A percentile compares a stretch with the other conserved stretches of the same genome.
Conservation (phyloP, 306 rosid genomes). For the Betula pendula region DNA sequence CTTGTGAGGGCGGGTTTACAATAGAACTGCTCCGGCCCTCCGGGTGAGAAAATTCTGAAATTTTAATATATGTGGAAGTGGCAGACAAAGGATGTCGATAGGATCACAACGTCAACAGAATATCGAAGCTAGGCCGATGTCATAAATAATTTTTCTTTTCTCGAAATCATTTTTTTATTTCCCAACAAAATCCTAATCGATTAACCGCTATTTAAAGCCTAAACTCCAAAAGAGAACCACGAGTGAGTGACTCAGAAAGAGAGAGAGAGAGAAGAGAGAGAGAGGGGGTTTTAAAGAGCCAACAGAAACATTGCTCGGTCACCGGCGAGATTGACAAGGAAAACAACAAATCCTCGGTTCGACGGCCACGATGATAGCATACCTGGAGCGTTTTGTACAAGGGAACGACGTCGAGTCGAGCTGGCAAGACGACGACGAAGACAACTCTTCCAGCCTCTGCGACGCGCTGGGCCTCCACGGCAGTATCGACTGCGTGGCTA, state of each 20-base stretch:
- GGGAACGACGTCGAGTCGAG: constrained; percentile 70
- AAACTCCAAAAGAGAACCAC: neutral
- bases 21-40: neutral
- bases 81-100: constrained; percentile 58
- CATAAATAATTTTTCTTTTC: constrained; percentile 5
- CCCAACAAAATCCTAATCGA: neutral
- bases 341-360: neutral
- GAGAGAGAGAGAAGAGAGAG: constrained; percentile 6
- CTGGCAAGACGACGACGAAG: constrained; percentile 46
- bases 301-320: neutral
- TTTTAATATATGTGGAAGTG: constrained; percentile 36
- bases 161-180: neutral
- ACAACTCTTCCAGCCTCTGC: constrained; percentile 21
- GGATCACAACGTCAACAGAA: constrained; percentile 41
- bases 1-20: neutral
- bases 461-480: constrained; percentile 44
- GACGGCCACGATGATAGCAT: constrained; percentile 69
- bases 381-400: constrained; percentile 61
- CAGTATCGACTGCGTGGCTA: constrained; percentile 34
- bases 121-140: constrained; percentile 33
- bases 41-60: neutral
- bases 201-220: constrained; percentile 39
- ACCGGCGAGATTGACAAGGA: constrained; percentile 20
- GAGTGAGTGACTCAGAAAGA: neutral
- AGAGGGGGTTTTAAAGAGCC: neutral